Evolutionary conservation across 306 rosid genomes (phyloP), one percentile per base, ranked within the genome.

Genomic region (Dryas drummondii): DNA sequence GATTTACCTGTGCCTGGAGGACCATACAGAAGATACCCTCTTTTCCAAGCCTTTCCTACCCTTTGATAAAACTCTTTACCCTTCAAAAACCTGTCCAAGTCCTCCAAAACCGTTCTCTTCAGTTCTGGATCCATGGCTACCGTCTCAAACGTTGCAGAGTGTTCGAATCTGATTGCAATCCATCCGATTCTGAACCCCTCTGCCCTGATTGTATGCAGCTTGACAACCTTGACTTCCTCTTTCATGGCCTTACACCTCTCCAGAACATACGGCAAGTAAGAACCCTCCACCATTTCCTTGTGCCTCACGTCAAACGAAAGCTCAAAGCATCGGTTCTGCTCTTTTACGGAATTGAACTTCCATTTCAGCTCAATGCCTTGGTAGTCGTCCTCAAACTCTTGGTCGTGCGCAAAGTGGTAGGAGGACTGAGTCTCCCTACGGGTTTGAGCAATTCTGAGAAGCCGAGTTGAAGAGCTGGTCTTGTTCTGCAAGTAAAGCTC

Each of bases 401-500:
- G 97, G 0, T 78, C 87, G 17, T 87, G 80, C 2, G 81, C 96
- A 0, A 89, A 82, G 0, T 88, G 86, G 55, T 89, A 54, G 16
- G 77, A 78, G 41, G 90, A 74, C 41, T 47, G 77, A 53, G 85
- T 88, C 10, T 87, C 96, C 44, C 83, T 89, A 0, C 88, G 90
- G 42, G 52, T 70, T 62, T 91, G 87, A 47, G 84, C 64, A 78
- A 93, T 75, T 49, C 80, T 86, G 76, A 93, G 90, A 50, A 85
- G 68, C 12, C 75, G 63, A 9, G 85, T 88, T 6, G 82, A 71
- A 16, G 93, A 83, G 61, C 81, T 81, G 13, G 87, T 83, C 66
- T 32, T 84, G 48, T 84, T 74, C 50, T 85, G 82, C 55, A 91
- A 80, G 86, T 91, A 91, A 10, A 81, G 68, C 44, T 86, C 89